Evolutionary conservation across 352 stramenopile species (phyloP).

Genomic region (Pythium brachiatum): DNA sequence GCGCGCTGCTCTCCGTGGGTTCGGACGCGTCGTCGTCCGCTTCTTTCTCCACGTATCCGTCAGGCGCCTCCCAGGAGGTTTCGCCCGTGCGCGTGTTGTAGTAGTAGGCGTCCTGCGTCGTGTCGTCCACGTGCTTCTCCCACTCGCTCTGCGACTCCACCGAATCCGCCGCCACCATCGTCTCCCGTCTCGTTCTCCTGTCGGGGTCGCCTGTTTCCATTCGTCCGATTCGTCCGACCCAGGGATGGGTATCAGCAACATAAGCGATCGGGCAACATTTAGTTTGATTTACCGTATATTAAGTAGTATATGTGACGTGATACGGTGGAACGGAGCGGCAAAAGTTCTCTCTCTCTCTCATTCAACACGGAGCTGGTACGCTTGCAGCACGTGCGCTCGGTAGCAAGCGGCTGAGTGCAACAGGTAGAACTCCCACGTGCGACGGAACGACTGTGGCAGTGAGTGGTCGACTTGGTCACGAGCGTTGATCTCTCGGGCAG

Average conservation of each 20-base stretch:
- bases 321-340: too few species aligned
- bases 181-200: not conserved
- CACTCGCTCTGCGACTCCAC: constrained; percentile 32
- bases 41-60: constrained; percentile 29
- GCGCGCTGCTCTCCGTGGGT: not conserved
- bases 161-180: constrained; percentile 7
- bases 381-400: constrained; percentile 61
- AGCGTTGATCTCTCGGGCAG: not conserved
- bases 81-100: constrained; percentile 68
- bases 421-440: constrained; percentile 89
- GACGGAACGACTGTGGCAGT: constrained; percentile 75
- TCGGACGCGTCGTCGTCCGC: not conserved
- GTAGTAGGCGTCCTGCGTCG: constrained; percentile 63
- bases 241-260: constrained; percentile 1
- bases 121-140: constrained; percentile 72
- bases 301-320: constrained; percentile 16
- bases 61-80: constrained; percentile 68
- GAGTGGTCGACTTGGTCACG: constrained; percentile 17
- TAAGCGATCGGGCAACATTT: constrained; percentile 15
- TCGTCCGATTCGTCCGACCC: not conserved
- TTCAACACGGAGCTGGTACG: constrained; percentile 62
- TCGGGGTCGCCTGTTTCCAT: not conserved
- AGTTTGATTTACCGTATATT: constrained; percentile 1
- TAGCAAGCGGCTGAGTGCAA: constrained; percentile 86
- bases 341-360: constrained; percentile 27